These are phyloP conservation scores for Piloderma croceum DNA, from an alignment of 768 basidiomycete species.

Conservation along the genomic window DNA sequence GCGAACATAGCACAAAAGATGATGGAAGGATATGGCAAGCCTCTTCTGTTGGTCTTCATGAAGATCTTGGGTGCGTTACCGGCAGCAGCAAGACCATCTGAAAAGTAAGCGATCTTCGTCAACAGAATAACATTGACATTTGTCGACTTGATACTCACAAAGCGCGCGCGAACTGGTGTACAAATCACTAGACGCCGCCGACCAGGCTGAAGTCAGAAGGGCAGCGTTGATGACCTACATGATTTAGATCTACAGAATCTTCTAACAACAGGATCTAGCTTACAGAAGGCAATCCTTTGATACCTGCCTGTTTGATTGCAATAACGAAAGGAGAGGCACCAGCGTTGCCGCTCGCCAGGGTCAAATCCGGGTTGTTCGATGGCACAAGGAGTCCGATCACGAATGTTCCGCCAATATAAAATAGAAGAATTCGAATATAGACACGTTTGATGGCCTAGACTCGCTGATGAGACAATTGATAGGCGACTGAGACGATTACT, in stretches of 20 bases:
- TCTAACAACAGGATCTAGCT: conserved; percentile 19
- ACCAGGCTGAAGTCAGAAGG: conserved; percentile 87
- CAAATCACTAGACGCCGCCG: conserved; percentile 83
- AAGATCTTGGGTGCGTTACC: conserved; percentile 85
- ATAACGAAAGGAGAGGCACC: conserved; percentile 88
- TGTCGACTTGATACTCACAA: conserved; percentile 42
- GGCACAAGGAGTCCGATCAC: conserved; percentile 84
- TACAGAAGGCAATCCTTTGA: conserved; percentile 76
- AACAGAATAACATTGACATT: conserved; percentile 2
- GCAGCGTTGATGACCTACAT: conserved; percentile 71
- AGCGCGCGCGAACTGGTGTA: conserved; percentile 86
- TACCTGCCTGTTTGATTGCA: conserved; percentile 82
- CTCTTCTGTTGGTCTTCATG: conserved; percentile 56
- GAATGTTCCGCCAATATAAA: conserved; percentile 62
- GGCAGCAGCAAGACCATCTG: conserved; percentile 73
- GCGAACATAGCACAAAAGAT: conserved; percentile 64
- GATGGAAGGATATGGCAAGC: conserved; percentile 74
- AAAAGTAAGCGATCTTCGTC: conserved; percentile 1
- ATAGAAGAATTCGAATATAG: conserved; percentile 78
- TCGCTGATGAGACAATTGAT: no score
- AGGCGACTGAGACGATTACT: no score
- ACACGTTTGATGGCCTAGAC: conserved; percentile 65
- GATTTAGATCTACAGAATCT: background rate
- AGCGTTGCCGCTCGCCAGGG: conserved; percentile 51
- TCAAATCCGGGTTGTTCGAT: conserved; percentile 53